Evolutionary conservation across 768 basidiomycete genomes (phyloP).

Genomic region (Suillus weaverae): DNA sequence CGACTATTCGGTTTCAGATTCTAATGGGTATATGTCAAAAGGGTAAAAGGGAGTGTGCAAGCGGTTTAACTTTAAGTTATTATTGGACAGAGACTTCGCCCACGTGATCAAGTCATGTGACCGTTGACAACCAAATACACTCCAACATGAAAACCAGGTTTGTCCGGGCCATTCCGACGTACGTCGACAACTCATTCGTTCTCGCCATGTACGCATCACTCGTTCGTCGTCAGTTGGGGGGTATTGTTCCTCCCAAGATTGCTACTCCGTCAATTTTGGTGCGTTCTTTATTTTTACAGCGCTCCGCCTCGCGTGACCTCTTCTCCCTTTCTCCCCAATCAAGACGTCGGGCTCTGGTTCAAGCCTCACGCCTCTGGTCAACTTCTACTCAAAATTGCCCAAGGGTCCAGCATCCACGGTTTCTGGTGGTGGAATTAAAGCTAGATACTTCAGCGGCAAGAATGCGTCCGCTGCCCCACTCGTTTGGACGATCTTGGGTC

Average conservation of each 20-base stretch:
- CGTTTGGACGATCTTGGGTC: conserved; percentile 57
- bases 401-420: conserved; percentile 75
- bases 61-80: neutral
- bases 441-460: conserved; percentile 79
- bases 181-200: conserved; percentile 9
- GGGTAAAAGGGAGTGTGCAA: neutral
- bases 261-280: conserved; percentile 90
- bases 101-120: neutral
- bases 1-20: neutral
- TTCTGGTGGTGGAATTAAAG: conserved; percentile 77
- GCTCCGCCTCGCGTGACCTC: conserved; percentile 9
- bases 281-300: conserved; percentile 7
- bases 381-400: conserved; percentile 96
- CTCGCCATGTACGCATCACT: conserved; percentile 77
- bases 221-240: conserved; percentile 80
- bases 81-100: neutral
- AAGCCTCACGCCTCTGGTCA: conserved; percentile 81
- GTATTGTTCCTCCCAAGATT: conserved; percentile 92
- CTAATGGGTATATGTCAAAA: neutral
- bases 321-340: conserved; percentile 7
- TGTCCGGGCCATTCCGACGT: conserved; percentile 20
- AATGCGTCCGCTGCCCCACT: conserved; percentile 79
- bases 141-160: conserved; percentile 3
- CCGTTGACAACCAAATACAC: neutral
- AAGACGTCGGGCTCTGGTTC: conserved; percentile 83